Evolutionary conservation across 108 stramenopile species (phyloP).

Genomic region (Phaeodactylum tricornutum): DNA sequence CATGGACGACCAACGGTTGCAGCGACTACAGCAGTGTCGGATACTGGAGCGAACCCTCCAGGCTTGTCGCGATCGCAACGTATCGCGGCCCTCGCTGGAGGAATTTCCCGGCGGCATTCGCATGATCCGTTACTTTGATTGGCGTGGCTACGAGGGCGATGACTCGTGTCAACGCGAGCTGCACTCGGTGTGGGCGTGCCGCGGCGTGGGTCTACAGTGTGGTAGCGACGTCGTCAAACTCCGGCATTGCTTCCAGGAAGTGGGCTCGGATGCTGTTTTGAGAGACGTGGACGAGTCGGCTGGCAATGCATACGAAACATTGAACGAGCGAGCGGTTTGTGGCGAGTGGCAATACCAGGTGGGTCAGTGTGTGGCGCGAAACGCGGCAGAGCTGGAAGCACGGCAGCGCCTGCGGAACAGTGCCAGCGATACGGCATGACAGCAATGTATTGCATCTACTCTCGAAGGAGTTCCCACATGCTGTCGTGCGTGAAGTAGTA

Average conservation of each 20-base stretch:
- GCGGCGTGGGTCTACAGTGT: slow-evolving; percentile 29
- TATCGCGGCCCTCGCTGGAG: background rate
- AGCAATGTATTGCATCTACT: too few relatives aligned
- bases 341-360: too few relatives aligned
- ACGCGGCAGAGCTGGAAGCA: too few relatives aligned
- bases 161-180: slow-evolving; percentile 27
- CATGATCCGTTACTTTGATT: slow-evolving; percentile 32
- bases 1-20: slow-evolving; percentile 24
- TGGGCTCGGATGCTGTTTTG: slow-evolving; percentile 6
- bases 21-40: slow-evolving; percentile 21
- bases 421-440: too few relatives aligned
- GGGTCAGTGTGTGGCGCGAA: too few relatives aligned
- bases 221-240: slow-evolving; percentile 20
- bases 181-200: slow-evolving; percentile 39
- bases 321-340: too few relatives aligned
- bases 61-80: slow-evolving; percentile 9
- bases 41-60: slow-evolving; percentile 13
- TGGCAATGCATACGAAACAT: too few relatives aligned
- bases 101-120: slow-evolving; percentile 18
- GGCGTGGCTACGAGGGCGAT: slow-evolving; percentile 13
- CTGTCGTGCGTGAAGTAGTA: too few relatives aligned
- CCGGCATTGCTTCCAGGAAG: slow-evolving; percentile 23
- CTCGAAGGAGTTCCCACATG: too few relatives aligned
- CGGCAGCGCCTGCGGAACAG: too few relatives aligned
- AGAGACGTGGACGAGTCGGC: too few relatives aligned